A percentile compares a stretch with the other conserved stretches of the same genome.
Evolutionary conservation across 2,329 filamentous ascomycete genomes (phyloP).

Genomic region (Curvularia verruculosa): DNA sequence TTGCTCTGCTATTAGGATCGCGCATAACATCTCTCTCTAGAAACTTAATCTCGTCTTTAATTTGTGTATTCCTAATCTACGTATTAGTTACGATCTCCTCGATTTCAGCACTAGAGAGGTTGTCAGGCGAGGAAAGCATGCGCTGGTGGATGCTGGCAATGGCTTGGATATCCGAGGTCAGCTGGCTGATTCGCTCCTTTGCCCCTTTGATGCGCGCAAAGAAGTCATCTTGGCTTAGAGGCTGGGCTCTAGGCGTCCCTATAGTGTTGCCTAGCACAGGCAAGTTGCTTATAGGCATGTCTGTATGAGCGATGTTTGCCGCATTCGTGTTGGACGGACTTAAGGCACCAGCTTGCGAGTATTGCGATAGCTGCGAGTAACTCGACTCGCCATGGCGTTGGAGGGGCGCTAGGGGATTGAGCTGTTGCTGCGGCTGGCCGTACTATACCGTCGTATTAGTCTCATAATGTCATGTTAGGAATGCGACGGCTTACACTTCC

Average conservation of each 20-base stretch:
- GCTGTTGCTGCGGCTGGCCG: conserved; percentile 31
- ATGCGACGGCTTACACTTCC: conserved; percentile 30
- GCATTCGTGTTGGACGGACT: conserved; percentile 37
- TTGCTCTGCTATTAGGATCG: conserved; percentile 68
- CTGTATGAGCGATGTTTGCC: conserved; percentile 23
- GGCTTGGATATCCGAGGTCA: conserved; percentile 70
- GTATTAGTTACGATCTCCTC: conserved; percentile 73
- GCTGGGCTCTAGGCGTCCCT: conserved; percentile 60
- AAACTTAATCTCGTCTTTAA: conserved; percentile 79
- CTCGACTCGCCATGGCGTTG: conserved; percentile 44
- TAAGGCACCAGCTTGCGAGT: conserved; percentile 31
- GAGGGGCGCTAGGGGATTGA: conserved; percentile 38
- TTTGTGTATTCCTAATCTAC: conserved; percentile 60
- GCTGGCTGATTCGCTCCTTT: conserved; percentile 69
- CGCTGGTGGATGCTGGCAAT: conserved; percentile 75
- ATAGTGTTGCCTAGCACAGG: conserved; percentile 38
- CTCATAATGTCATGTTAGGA: conserved; percentile 4
- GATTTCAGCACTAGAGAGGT: conserved; percentile 59
- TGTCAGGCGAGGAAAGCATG: conserved; percentile 69
- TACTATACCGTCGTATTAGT: conserved; percentile 26
- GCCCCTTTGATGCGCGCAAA: conserved; percentile 69
- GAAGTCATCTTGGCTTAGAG: conserved; percentile 70
- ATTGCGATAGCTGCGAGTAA: conserved; percentile 49
- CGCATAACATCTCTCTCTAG: conserved; percentile 73
- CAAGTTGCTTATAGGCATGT: conserved; percentile 20